Evolutionary conservation across 768 basidiomycete species (phyloP).

Genomic region (Boletus barrowsii): DNA sequence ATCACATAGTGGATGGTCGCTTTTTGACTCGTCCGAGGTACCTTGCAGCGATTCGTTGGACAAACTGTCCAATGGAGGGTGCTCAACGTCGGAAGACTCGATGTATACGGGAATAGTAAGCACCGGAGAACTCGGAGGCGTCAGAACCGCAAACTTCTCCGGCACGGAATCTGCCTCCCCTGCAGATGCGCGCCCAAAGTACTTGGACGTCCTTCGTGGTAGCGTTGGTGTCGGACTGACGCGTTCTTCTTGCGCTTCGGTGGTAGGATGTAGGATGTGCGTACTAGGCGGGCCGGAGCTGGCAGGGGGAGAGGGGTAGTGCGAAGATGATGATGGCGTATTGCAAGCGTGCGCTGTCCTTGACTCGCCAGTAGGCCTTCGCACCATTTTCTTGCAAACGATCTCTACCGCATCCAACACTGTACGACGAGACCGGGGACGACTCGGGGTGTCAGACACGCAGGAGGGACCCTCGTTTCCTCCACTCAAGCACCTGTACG

Average conservation of each 20-base stretch:
- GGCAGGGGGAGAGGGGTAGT: constrained; percentile 7
- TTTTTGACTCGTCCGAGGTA: not conserved
- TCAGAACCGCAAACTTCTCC: not conserved
- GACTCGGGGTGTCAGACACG: too few species aligned
- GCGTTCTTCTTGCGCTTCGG: not conserved
- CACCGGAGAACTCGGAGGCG: constrained; percentile 3
- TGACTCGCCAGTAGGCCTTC: too few species aligned
- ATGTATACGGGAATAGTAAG: constrained; percentile 3
- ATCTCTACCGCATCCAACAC: constrained; percentile 22
- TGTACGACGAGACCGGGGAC: constrained; percentile 1
- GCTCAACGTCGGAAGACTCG: constrained; percentile 6
- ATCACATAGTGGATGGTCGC: constrained; percentile 3
- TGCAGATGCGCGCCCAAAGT: constrained; percentile 4
- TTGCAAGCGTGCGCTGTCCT: not conserved
- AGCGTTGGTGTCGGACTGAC: not conserved
- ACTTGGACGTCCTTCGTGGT: constrained; percentile 18
- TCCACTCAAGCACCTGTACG: not conserved
- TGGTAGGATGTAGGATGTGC: too few species aligned
- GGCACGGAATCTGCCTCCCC: not conserved
- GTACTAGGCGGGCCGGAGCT: not conserved
- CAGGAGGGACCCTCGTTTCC: not conserved
- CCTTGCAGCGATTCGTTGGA: not conserved
- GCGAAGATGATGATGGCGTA: not conserved
- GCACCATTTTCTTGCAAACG: not conserved
- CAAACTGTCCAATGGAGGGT: not conserved